phyloP scores from a whole-genome alignment of 108 stramenopile species.

The Seminavis robusta region DNA sequence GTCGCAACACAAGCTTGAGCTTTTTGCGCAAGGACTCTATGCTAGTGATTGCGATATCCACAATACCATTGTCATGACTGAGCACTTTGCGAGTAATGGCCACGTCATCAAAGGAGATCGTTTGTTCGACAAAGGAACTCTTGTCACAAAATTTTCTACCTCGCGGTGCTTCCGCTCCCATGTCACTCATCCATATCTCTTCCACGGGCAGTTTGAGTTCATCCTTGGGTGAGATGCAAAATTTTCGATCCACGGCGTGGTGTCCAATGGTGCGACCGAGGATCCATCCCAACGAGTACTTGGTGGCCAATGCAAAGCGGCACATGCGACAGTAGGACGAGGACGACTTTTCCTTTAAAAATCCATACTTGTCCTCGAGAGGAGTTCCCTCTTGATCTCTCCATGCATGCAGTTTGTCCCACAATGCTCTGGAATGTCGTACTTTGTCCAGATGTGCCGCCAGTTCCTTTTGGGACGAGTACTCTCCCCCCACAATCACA shows the following conservation, averaged over 20 bases:
- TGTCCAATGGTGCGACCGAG: slow-evolving; percentile 33
- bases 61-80: slow-evolving; percentile 13
- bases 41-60: too few relatives aligned
- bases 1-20: too few relatives aligned
- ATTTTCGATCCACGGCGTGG: too few relatives aligned
- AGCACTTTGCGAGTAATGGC: slow-evolving; percentile 31
- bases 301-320: slow-evolving; percentile 54
- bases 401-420: slow-evolving; percentile 70
- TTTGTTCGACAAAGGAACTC: too few relatives aligned
- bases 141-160: too few relatives aligned
- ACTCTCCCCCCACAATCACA: slow-evolving; percentile 53
- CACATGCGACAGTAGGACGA: slow-evolving; percentile 61
- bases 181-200: too few relatives aligned
- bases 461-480: slow-evolving; percentile 27
- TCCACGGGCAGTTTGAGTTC: too few relatives aligned
- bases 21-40: too few relatives aligned
- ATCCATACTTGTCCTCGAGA: slow-evolving; percentile 43
- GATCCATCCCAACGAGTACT: slow-evolving; percentile 59
- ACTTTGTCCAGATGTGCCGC: slow-evolving; percentile 47
- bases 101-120: slow-evolving; percentile 26
- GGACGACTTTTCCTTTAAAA: slow-evolving; percentile 40
- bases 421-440: slow-evolving; percentile 38
- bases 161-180: too few relatives aligned
- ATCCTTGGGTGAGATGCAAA: too few relatives aligned
- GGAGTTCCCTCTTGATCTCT: slow-evolving; percentile 36